Percentiles rank a stretch among this genome's conserved stretches.
Conservation (phyloP, 495 filamentous ascomycete species). For the Hypoxylon crocopeplum region DNA sequence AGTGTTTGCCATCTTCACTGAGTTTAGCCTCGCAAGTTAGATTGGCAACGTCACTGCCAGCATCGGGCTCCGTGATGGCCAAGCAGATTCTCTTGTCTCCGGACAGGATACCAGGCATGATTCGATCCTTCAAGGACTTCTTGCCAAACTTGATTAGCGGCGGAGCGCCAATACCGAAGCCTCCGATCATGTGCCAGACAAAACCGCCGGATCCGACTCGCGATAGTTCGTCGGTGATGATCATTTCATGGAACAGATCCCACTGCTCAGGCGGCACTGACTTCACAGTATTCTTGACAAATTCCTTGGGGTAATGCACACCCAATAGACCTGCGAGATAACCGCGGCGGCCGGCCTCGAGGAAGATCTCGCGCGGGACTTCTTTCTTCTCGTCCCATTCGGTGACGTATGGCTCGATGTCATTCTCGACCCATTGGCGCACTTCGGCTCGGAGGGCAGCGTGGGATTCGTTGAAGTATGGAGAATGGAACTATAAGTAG, state of each 20-base stretch:
- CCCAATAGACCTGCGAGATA: slow-evolving; percentile 92
- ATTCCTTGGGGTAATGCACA: slow-evolving; percentile 76
- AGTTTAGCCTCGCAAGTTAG: slow-evolving; percentile 94
- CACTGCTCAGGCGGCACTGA: slow-evolving; percentile 86
- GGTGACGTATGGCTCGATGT: slow-evolving; percentile 88
- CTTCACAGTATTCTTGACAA: slow-evolving; percentile 71
- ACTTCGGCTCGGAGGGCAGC: slow-evolving; percentile 88
- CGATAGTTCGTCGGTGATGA: slow-evolving; percentile 92
- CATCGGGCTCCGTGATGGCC: slow-evolving; percentile 63
- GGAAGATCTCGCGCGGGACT: slow-evolving; percentile 87
- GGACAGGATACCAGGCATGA: slow-evolving; percentile 77
- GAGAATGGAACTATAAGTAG: slow-evolving; percentile 84
- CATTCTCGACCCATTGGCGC: slow-evolving; percentile 87
- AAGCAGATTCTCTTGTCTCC: slow-evolving; percentile 95
- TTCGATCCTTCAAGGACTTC: slow-evolving; percentile 81
- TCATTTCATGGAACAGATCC: slow-evolving; percentile 97
- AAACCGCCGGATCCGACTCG: slow-evolving; percentile 89
- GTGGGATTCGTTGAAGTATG: slow-evolving; percentile 94
- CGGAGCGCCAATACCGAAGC: slow-evolving; percentile 91
- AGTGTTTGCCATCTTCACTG: slow-evolving; percentile 92
- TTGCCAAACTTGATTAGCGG: slow-evolving; percentile 92
- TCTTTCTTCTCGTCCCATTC: slow-evolving; percentile 97
- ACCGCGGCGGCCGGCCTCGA: slow-evolving; percentile 90
- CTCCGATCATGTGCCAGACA: slow-evolving; percentile 97
- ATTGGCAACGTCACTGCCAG: slow-evolving; percentile 84